Conservation (phyloP, 73 alveolate species). For the Paramecium primaurelia region DNA sequence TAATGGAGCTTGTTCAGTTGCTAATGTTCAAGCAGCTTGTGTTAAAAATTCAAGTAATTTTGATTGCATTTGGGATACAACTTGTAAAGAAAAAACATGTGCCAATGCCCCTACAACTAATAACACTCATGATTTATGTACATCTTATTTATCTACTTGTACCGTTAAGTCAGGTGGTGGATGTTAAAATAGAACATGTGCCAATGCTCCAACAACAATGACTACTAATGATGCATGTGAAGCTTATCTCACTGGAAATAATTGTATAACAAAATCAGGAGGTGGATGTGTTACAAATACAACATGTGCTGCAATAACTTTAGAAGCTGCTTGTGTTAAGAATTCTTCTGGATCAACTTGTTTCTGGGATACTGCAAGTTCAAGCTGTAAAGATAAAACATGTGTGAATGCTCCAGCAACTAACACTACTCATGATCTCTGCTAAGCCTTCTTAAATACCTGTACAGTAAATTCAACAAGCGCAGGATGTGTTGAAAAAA, state of each 20-base stretch:
- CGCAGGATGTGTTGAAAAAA: background rate
- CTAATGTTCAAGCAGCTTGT: background rate
- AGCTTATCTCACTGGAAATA: background rate
- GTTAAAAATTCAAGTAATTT: background rate
- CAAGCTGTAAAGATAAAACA: background rate
- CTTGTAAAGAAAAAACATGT: conserved; percentile 7
- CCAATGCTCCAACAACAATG: conserved; percentile 14
- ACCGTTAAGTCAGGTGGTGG: background rate
- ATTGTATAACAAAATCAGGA: background rate
- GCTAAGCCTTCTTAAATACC: background rate
- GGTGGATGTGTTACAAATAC: conserved; percentile 10
- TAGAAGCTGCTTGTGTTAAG: background rate
- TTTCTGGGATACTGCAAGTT: background rate
- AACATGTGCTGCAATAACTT: background rate
- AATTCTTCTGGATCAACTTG: background rate
- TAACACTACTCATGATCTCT: conserved; percentile 21
- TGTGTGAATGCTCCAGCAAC: conserved; percentile 37
- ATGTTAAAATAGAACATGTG: conserved; percentile 6
- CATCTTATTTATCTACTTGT: background rate
- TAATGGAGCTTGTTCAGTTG: background rate
- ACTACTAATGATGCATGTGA: conserved; percentile 34
- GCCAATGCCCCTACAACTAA: background rate
- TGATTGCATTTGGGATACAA: conserved; percentile 16
- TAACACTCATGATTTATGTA: conserved; percentile 20
- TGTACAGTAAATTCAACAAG: conserved; percentile 27